Base-by-base conservation (phyloP, 257 asterid genomes). In the Paraleonurus japonicus region DNA sequence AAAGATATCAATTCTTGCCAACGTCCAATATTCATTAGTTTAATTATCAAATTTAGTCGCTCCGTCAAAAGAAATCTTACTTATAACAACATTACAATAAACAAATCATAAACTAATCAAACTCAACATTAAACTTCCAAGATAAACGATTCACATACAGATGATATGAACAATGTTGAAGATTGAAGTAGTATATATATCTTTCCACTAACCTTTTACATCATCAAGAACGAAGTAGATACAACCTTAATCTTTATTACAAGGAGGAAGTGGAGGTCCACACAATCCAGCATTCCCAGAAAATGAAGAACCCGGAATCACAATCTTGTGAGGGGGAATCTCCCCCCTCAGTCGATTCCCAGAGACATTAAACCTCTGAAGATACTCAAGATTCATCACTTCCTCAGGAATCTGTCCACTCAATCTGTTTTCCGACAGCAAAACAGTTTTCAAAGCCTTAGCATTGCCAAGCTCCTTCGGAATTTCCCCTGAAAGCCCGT, bases 221-320 rank as follows among this genome's bases (percentile, higher is more conserved):
- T 35, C 43, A 37, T 39, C 47, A 39, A 10, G 39, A 32, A 32
- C 45, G 12, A 37, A 10, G 1, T 2, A 8, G 1, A 37, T 5
- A 35, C 43, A 58, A 58, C 55, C 33, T 8, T 13, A 15, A 1
- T 20, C 54, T 71, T 62, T 80, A 58, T 79, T 83, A 72, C 93
- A 90, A 27, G 85, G 82, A 26, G 95, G 85, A 54, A 91, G 89
- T 61, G 97, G 97, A 66, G 76, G 54, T 45, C 97, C 97, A 80
- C 96, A 89, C 77, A 91, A 72, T 17, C 89, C 92, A 71, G 69
- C 51, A 76, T 91, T 91, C 23, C 84, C 82, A 22, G 19, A 33
- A 69, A 91, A 89, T 0, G 84, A 77, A 5, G 86, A 71, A 5
- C 50, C 79, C 1, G 96, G 87, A 12, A 91, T 72, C 9, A 5